phyloP scores from a whole-genome alignment of 2,329 filamentous ascomycete species.

The Paecilomyces formosus region DNA sequence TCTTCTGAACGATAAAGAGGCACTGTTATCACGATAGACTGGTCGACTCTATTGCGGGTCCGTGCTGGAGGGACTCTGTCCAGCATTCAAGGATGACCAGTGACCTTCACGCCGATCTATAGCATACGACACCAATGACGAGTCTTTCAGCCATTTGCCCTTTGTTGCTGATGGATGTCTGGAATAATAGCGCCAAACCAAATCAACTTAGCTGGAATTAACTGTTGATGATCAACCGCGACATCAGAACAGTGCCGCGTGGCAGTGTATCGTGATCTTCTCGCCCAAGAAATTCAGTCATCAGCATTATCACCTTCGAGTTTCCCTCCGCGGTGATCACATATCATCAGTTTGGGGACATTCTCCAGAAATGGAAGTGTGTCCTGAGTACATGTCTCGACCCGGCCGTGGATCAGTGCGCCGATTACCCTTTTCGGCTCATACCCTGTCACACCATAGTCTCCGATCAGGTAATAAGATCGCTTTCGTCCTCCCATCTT shows the following conservation, averaged over 20 bases:
- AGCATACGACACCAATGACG: neutral
- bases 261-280: too few relatives aligned
- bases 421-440: neutral
- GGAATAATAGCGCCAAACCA: neutral
- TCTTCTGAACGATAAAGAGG: neutral
- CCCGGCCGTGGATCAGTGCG: neutral
- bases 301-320: too few relatives aligned
- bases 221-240: too few relatives aligned
- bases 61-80: neutral
- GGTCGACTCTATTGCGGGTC: neutral
- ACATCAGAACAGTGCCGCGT: too few relatives aligned
- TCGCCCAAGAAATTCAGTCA: too few relatives aligned
- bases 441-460: neutral
- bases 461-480: neutral
- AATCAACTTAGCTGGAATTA: neutral
- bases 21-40: too few relatives aligned
- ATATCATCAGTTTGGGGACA: neutral
- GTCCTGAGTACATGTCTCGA: neutral
- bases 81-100: neutral
- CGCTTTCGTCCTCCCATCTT: too few relatives aligned
- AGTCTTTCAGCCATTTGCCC: neutral
- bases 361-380: neutral
- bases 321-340: neutral
- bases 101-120: neutral
- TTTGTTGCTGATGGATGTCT: neutral